A percentile compares a stretch with the other conserved stretches of the same genome.
Conservation (phyloP, 371 early-diverging fungal species). For the Lichtheimia ramosa region DNA sequence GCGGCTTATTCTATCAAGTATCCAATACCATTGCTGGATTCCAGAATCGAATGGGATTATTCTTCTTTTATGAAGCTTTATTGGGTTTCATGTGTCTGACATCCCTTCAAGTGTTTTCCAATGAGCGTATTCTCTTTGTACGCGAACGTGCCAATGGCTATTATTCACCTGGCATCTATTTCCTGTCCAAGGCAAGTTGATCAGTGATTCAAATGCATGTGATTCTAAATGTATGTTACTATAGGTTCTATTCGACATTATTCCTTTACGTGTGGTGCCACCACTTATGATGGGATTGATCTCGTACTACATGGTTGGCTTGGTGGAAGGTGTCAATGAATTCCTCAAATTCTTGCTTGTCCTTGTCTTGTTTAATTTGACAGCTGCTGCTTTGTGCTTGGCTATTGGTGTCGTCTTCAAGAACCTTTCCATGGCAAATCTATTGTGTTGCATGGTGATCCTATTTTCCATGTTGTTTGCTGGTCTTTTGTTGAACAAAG, state of each 20-base stretch:
- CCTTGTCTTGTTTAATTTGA: conserved; percentile 84
- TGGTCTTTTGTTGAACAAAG: conserved; percentile 86
- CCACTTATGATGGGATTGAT: conserved; percentile 85
- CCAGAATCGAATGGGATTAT: conserved; percentile 85
- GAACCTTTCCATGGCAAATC: conserved; percentile 78
- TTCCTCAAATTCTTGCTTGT: conserved; percentile 85
- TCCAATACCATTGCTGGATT: conserved; percentile 81
- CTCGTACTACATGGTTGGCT: conserved; percentile 87
- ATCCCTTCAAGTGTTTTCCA: conserved; percentile 72
- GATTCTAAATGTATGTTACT: too few relatives aligned
- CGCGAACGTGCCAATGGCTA: conserved; percentile 87
- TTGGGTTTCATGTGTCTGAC: conserved; percentile 82
- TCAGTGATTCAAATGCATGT: too few relatives aligned
- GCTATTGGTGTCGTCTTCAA: conserved; percentile 75
- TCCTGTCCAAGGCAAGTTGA: conserved; percentile 59
- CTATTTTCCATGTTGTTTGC: conserved; percentile 91
- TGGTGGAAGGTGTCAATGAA: conserved; percentile 63
- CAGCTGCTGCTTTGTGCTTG: conserved; percentile 80
- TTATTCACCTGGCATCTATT: conserved; percentile 79
- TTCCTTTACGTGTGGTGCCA: conserved; percentile 87
- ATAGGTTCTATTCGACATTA: conserved; percentile 74
- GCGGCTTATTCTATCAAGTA: conserved; percentile 81
- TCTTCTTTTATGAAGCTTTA: conserved; percentile 82
- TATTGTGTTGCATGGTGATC: conserved; percentile 78
- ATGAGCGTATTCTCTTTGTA: conserved; percentile 76